Base-by-base conservation (phyloP, 345 rosid species). In the Laguncularia racemosa region DNA sequence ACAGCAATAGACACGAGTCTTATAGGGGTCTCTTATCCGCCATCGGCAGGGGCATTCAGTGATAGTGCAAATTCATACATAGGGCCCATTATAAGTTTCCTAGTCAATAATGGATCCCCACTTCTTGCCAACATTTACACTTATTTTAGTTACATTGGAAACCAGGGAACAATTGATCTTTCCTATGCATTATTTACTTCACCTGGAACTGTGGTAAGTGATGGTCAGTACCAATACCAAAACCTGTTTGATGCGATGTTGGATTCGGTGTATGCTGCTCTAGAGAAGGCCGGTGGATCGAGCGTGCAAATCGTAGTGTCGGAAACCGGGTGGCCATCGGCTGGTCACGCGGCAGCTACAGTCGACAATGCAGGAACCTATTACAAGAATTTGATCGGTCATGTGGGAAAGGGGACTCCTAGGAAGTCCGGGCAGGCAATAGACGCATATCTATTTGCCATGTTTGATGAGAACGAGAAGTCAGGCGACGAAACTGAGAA, bases 391-490 rank as follows among this genome's bases (percentile, higher is more conserved):
- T 16, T 68, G 65, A 57, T 78, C 6, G 14, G 18, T 8, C 82
- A 68, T 44, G 73, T 70, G 20, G 63, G 50, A 9, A 59, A 26
- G 14, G 76, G 78, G 64, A 78, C 76, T 3, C 83, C 80, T 2
- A 72, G 55, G 68, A 75, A 52, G 51, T 64, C 67, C 0, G 66
- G 68, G 17, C 56, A 28, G 47, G 49, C 73, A 14, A 58, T 72
- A 0, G 78, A 75, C 59, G 48, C 78, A 43, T 75, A 72, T 19
- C 16, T 78, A 43, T 75, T 75, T 26, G 74, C 84, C 1, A 56
- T 72, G 78, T 72, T 78, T 2, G 76, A 75, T 21, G 78, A 79
- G 53, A 67, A 75, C 23, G 49, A 43, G 13, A 76, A 75, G 57
- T 58, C 61, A 0, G 73, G 59, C 44, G 28, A 3, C 28, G 28